Percentiles rank a stretch among this genome's conserved stretches.
These are phyloP conservation scores for Tremella fuciformis DNA, from an alignment of 768 basidiomycete genomes.

Conservation along the genomic window DNA sequence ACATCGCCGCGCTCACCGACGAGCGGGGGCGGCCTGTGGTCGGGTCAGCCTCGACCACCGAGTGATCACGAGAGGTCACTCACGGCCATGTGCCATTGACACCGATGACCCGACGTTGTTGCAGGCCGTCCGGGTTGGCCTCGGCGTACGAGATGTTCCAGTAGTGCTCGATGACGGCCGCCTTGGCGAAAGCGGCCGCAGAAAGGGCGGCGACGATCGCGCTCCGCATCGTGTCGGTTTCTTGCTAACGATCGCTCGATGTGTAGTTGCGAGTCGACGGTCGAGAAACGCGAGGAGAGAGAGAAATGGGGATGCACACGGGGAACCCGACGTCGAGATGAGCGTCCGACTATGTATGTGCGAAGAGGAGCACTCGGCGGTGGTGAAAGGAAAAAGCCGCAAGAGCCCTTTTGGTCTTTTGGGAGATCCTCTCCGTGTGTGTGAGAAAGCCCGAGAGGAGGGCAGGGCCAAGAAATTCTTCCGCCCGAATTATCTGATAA, in stretches of 20 bases:
- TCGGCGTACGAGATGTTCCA: constrained; percentile 88
- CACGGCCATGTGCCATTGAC: constrained; percentile 94
- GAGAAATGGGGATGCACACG: background rate
- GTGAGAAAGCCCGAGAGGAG: too few species aligned
- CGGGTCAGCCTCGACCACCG: constrained; percentile 7
- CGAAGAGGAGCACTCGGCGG: too few species aligned
- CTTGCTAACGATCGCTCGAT: background rate
- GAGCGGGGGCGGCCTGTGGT: constrained; percentile 71
- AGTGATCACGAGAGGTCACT: constrained; percentile 47
- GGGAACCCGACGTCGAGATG: background rate
- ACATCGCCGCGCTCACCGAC: constrained; percentile 69
- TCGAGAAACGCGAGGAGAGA: constrained; percentile 1
- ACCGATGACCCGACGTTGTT: constrained; percentile 71
- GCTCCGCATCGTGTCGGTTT: background rate
- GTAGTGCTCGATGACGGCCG: constrained; percentile 48
- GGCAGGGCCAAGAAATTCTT: too few species aligned
- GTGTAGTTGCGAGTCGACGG: background rate
- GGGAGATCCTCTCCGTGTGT: too few species aligned
- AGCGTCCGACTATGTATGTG: too few species aligned
- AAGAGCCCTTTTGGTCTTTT: too few species aligned
- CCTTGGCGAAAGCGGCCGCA: constrained; percentile 9
- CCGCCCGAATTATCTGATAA: too few species aligned
- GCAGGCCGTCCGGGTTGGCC: constrained; percentile 73
- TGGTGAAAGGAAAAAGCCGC: too few species aligned
- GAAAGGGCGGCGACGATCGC: background rate